phyloP scores from a whole-genome alignment of 805 yeast genomes.

The Yamadazyma kitorensis region DNA sequence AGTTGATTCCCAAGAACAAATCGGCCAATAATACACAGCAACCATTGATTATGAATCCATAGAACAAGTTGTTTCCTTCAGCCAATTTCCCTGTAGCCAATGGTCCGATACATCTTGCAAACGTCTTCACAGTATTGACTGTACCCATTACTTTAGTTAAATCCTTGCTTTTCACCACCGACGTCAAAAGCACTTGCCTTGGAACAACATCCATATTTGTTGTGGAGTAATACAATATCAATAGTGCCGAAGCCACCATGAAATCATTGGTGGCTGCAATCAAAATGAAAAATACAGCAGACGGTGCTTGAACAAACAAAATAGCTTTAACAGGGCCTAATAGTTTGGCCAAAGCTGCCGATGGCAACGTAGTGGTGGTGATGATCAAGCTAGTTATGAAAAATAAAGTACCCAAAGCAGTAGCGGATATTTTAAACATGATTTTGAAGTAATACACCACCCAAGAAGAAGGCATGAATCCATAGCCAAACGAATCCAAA shows the following conservation, averaged over 20 bases:
- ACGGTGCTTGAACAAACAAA: slow-evolving; percentile 71
- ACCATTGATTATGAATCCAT: slow-evolving; percentile 54
- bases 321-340: slow-evolving; percentile 82
- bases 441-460: slow-evolving; percentile 74
- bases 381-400: slow-evolving; percentile 61
- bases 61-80: slow-evolving; percentile 40
- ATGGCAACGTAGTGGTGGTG: slow-evolving; percentile 71
- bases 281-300: slow-evolving; percentile 59
- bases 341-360: slow-evolving; percentile 62
- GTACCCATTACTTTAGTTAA: slow-evolving; percentile 78
- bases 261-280: slow-evolving; percentile 24
- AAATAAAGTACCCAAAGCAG: slow-evolving; percentile 64
- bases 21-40: slow-evolving; percentile 50
- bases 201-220: slow-evolving; percentile 91
- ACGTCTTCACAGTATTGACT: slow-evolving; percentile 82
- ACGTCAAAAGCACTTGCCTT: slow-evolving; percentile 73
- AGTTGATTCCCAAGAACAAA: slow-evolving; percentile 39
- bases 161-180: slow-evolving; percentile 60
- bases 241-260: slow-evolving; percentile 48
- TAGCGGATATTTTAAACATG: slow-evolving; percentile 51
- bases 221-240: slow-evolving; percentile 58
- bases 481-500: slow-evolving; percentile 84
- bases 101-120: slow-evolving; percentile 83
- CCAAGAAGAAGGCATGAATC: slow-evolving; percentile 90
- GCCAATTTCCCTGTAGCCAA: slow-evolving; percentile 75